Conservation (phyloP, 1,284 basidiomycete species). For the Tylopilus orsonianus region DNA sequence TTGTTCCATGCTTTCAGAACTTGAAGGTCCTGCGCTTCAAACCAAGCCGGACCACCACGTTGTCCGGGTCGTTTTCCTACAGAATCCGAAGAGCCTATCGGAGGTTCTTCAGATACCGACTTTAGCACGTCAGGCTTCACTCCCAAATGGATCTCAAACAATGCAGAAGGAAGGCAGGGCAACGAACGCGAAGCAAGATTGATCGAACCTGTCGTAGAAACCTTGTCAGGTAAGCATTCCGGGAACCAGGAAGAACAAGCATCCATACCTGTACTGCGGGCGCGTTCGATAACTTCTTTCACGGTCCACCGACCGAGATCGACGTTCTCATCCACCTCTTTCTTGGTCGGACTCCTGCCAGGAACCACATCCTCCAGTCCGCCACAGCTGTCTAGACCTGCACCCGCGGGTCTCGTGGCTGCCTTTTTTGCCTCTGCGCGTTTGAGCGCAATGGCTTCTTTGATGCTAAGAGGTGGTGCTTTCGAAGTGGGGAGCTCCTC, state of each 20-base stretch:
- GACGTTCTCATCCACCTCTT: constrained; percentile 47
- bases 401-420: constrained; percentile 28
- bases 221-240: constrained; percentile 46
- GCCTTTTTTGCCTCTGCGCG: constrained; percentile 72
- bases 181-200: constrained; percentile 71
- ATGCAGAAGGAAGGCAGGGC: constrained; percentile 66
- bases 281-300: constrained; percentile 73
- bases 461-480: constrained; percentile 50
- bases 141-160: constrained; percentile 79
- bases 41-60: constrained; percentile 61
- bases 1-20: constrained; percentile 76
- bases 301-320: constrained; percentile 68
- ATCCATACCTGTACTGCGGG: constrained; percentile 66
- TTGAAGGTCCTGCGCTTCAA: constrained; percentile 73
- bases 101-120: constrained; percentile 61
- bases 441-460: constrained; percentile 72
- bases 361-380: constrained; percentile 50
- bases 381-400: constrained; percentile 22
- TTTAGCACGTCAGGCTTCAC: constrained; percentile 64
- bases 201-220: constrained; percentile 53
- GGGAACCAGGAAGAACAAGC: constrained; percentile 30
- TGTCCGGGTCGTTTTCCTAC: constrained; percentile 36
- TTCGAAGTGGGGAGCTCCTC: constrained; percentile 34
- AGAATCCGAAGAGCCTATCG: constrained; percentile 44
- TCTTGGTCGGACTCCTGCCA: constrained; percentile 28